phyloP scores from a whole-genome alignment of 352 stramenopile genomes.

The Phytophthora macrochlamydospora region DNA sequence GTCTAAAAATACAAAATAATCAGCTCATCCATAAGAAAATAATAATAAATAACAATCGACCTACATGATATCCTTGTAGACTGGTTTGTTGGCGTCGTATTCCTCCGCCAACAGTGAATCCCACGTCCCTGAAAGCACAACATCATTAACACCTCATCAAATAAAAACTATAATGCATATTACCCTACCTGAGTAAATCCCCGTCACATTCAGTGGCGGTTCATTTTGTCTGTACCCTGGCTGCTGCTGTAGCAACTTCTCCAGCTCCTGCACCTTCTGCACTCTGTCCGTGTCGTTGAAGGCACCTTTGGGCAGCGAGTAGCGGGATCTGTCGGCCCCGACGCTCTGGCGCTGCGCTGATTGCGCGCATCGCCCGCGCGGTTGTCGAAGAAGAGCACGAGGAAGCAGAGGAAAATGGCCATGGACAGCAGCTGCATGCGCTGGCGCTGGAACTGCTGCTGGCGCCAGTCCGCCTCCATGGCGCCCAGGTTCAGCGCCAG shows the following conservation, averaged over 20 bases:
- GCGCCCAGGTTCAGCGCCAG: slow-evolving; percentile 57
- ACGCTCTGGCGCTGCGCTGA: slow-evolving; percentile 16
- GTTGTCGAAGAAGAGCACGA: slow-evolving; percentile 88
- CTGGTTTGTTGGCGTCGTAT: slow-evolving; percentile 60
- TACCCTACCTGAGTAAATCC: slow-evolving; percentile 70
- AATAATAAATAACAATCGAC: background rate
- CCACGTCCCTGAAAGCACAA: slow-evolving; percentile 46
- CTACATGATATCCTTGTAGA: slow-evolving; percentile 74
- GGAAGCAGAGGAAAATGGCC: slow-evolving; percentile 88
- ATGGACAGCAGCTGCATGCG: slow-evolving; percentile 89
- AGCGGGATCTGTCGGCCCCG: slow-evolving; percentile 36
- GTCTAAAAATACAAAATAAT: slow-evolving; percentile 23
- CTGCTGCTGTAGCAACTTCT: slow-evolving; percentile 52
- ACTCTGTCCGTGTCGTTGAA: slow-evolving; percentile 73
- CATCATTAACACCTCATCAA: background rate
- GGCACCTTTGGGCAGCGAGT: slow-evolving; percentile 44
- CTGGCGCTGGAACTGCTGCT: slow-evolving; percentile 89
- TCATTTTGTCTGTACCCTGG: slow-evolving; percentile 47
- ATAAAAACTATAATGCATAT: background rate
- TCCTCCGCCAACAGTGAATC: slow-evolving; percentile 58
- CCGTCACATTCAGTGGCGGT: slow-evolving; percentile 69
- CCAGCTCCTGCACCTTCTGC: slow-evolving; percentile 52
- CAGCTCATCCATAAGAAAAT: background rate
- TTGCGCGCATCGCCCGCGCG: slow-evolving; percentile 55
- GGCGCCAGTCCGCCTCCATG: slow-evolving; percentile 81